Evolutionary conservation across 441 rosid species (phyloP), one percentile per base, ranked within the genome.

Genomic region (Pelargonium exstipulatum): DNA sequence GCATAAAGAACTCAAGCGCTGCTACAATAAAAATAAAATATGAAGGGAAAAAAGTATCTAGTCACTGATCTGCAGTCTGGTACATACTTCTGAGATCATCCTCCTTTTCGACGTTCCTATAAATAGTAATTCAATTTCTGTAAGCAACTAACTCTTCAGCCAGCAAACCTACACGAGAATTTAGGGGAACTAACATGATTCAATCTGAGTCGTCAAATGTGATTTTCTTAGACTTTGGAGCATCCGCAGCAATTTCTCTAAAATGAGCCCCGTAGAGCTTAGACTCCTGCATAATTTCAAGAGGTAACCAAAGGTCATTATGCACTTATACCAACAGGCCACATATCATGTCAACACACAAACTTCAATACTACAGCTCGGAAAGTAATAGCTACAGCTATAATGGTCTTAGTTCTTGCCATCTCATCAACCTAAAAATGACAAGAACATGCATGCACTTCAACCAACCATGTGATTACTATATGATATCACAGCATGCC

Each of bases 201-300:
- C 62, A 86, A 57, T 91, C 83, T 73, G 97, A 94, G 79, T 88
- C 75, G 67, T 71, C 72, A 22, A 91, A 91, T 42, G 83, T 89
- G 62, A 86, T 94, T 69, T 86, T 91, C 16, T 71, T 94, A 18
- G 99, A 83, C 78, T 90, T 90, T 12, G 97, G 99, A 73, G 99
- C 99, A 85, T 88, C 88, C 20, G 87, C 94, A 37, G 94, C 69
- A 51, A 94, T 86, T 82, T 94, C 99, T 82, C 83, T 88, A 81
- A 86, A 91, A 79, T 94, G 95, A 73, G 95, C 91, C 16, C 99
- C 99, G 43, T 94, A 91, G 53, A 94, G 83, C 79, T 94, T 91
- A 1, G 97, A 94, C 69, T 94, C 97, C 99, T 91, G 73, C 77
- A 74, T 20, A 61, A 53, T 53, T 53, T 53, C 17, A 12, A 51